Conservation (phyloP, 805 yeast species). For the Ascoidea asiatica region DNA sequence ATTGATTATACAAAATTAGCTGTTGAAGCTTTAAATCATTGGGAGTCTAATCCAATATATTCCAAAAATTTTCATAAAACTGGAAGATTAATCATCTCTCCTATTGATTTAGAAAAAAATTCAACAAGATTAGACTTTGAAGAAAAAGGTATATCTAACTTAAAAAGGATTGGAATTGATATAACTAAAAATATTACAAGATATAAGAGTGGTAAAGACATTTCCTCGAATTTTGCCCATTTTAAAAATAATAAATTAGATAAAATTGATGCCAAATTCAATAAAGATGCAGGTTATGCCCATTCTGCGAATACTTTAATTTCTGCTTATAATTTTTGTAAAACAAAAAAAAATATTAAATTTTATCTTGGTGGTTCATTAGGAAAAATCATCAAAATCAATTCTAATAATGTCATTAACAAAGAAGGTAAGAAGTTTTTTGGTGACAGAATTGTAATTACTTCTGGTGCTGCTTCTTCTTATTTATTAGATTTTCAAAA, state of each 20-base stretch:
- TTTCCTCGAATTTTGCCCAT: conserved; percentile 17
- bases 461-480: conserved; percentile 20
- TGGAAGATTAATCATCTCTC: conserved; percentile 27
- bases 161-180: conserved; percentile 16
- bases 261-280: conserved; percentile 18
- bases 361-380: conserved; percentile 1
- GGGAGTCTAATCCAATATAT: conserved; percentile 23
- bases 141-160: conserved; percentile 20
- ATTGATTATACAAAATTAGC: conserved; percentile 26
- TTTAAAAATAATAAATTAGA: conserved; percentile 15
- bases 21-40: conserved; percentile 28
- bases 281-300: conserved; percentile 29
- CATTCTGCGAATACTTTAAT: conserved; percentile 25
- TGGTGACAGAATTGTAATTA: conserved; percentile 19
- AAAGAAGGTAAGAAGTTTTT: conserved; percentile 14
- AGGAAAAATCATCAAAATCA: neutral
- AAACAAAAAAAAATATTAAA: neutral
- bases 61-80: conserved; percentile 22
- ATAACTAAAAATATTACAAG: conserved; percentile 15
- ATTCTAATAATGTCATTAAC: conserved; percentile 2
- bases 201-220: conserved; percentile 17
- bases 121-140: conserved; percentile 24
- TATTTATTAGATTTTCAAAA: conserved; percentile 15
- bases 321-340: neutral
- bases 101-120: conserved; percentile 17